Base-by-base conservation (phyloP, 2,329 filamentous ascomycete species). In the Incumbomyces lentus region DNA sequence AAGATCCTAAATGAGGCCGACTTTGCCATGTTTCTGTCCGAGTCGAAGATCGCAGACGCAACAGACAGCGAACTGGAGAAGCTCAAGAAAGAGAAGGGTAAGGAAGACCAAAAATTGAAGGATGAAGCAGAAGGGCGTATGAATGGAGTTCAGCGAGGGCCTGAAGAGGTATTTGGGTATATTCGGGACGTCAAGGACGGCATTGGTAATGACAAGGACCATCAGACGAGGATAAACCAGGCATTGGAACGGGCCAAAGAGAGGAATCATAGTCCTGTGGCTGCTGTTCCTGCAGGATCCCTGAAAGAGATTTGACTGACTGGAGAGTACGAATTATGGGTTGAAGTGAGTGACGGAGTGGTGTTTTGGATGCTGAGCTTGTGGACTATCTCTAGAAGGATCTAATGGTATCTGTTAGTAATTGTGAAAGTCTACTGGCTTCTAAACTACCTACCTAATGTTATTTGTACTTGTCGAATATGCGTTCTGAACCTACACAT, bases 201-300 rank as follows among this genome's bases (percentile, higher is more conserved):
- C 41, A 59, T 63, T 45, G 61, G 57, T 48, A 59, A 60, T 14
- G 66, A 69, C 45, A 54, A 59, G 11, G 67, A 70, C 49, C 71
- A 71, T 54, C 64, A 72, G 49, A 62, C 66, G 49, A 64, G 73
- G 52, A 57, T 75, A 41, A 68, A 66, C 38, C 68, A 62, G 52
- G 73, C 73, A 29, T 57, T 77, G 45, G 72, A 76, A 50, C 68
- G 70, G 47, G 74, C 74, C 7, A 76, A 76, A 62, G 68, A 64
- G 60, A 65, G 74, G 51, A 76, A 78, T 60, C 22, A 45, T 16
- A 17, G 12, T 36, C n/a, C 10, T 8, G 22, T 4, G 22, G 8
- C 22, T 26, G 22, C 22, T 26, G 22, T 26, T 8, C 22, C 4
- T 4, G 5, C 22, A 8, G 22, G 22, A 8, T 26, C 22, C 22